Conservation (phyloP, 352 stramenopile species). For the Phytophthora podocarpi region DNA sequence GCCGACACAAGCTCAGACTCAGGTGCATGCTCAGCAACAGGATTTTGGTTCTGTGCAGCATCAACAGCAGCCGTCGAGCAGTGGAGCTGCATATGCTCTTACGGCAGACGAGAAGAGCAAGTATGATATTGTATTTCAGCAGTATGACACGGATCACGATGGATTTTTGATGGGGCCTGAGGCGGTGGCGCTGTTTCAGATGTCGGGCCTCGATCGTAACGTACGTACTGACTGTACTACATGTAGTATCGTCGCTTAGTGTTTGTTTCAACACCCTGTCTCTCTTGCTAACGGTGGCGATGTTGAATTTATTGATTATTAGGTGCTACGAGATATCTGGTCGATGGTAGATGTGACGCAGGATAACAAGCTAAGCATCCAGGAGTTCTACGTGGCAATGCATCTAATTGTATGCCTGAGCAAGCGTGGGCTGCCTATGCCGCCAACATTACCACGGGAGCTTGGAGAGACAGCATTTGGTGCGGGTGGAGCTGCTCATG, state of each 20-base stretch:
- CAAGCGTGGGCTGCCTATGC: constrained; percentile 86
- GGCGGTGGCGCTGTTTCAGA: constrained; percentile 93
- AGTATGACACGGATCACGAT: constrained; percentile 91
- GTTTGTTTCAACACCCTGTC: too few species aligned
- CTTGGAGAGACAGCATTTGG: constrained; percentile 71
- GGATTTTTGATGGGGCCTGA: constrained; percentile 91
- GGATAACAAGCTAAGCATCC: constrained; percentile 91
- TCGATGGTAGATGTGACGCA: constrained; percentile 90
- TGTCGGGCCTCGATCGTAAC: constrained; percentile 91
- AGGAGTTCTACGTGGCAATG: constrained; percentile 97
- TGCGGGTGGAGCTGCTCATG: background rate
- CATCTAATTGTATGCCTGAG: constrained; percentile 96
- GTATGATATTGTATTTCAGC: constrained; percentile 93
- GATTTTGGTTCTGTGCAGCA: constrained; percentile 22
- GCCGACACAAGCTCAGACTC: background rate
- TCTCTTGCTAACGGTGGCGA: background rate
- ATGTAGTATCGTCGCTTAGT: background rate
- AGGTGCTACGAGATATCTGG: constrained; percentile 92
- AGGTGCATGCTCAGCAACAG: constrained; percentile 11
- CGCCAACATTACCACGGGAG: constrained; percentile 68
- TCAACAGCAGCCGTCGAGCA: constrained; percentile 4
- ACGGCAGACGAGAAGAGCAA: constrained; percentile 87
- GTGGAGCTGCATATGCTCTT: constrained; percentile 71
- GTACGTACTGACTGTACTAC: constrained; percentile 55
- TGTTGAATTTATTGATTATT: constrained; percentile 19